Conservation (phyloP, 352 stramenopile genomes). For the Phytophthora rubi region DNA sequence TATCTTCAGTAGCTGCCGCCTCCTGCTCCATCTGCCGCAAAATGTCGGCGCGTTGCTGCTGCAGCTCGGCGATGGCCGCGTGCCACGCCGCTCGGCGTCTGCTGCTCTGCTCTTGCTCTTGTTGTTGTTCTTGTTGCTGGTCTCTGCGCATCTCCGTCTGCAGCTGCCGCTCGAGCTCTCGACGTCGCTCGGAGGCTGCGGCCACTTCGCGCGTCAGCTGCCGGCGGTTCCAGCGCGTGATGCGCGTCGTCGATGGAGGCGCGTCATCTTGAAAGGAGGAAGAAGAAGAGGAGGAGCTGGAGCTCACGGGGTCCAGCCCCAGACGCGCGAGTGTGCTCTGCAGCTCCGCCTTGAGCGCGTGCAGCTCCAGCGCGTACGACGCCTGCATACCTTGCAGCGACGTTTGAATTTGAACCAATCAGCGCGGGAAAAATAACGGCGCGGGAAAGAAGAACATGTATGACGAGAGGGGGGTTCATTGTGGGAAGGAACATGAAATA, state of each 20-base stretch:
- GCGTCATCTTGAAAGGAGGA: too few species aligned
- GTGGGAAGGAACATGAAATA: background rate
- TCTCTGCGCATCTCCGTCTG: constrained; percentile 33
- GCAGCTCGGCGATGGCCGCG: constrained; percentile 48
- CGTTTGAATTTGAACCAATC: constrained; percentile 34
- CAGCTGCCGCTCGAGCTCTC: constrained; percentile 48
- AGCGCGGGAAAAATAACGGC: constrained; percentile 22
- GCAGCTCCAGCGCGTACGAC: constrained; percentile 54
- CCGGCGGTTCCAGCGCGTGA: constrained; percentile 34
- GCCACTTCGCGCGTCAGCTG: constrained; percentile 51
- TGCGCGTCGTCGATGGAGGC: background rate
- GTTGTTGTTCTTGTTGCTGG: background rate
- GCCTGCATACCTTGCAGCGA: constrained; percentile 13
- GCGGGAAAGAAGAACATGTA: background rate
- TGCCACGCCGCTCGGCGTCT: constrained; percentile 31
- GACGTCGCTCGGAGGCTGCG: constrained; percentile 36
- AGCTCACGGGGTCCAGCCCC: constrained; percentile 12
- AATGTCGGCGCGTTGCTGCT: constrained; percentile 55
- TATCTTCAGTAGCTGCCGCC: constrained; percentile 2
- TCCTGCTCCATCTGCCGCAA: constrained; percentile 52
- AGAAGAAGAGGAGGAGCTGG: background rate
- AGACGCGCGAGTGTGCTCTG: constrained; percentile 55
- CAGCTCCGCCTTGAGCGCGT: constrained; percentile 68
- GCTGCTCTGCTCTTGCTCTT: background rate
- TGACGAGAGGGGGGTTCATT: background rate